A percentile compares a stretch with the other conserved stretches of the same genome.
phyloP scores from a whole-genome alignment of 164 flowering plant species.

The Magnolia kwangsiensis region DNA sequence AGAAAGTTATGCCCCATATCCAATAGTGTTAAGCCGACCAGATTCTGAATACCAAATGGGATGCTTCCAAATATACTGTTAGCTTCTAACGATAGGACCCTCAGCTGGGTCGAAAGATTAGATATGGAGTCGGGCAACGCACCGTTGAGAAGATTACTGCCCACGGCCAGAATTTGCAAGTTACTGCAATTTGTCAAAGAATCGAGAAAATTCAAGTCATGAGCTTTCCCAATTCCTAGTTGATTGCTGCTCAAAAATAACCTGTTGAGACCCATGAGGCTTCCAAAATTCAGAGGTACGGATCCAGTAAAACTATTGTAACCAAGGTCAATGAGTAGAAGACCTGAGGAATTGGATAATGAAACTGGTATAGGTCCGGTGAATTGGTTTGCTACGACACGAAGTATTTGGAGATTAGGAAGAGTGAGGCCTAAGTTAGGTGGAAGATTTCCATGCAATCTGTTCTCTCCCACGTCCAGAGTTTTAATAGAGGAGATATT shows the following conservation, averaged over 20 bases:
- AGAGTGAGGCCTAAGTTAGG: constrained; percentile 3
- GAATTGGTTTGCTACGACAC: constrained; percentile 5
- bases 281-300: constrained; percentile 10
- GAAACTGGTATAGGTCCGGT: constrained; percentile 18
- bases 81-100: no score
- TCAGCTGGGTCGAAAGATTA: constrained; percentile 10
- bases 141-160: constrained; percentile 9
- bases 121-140: constrained; percentile 12
- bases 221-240: constrained; percentile 2
- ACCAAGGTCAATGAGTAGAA: constrained; percentile 7
- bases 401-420: constrained; percentile 8
- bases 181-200: constrained; percentile 7
- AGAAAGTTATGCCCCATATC: neutral
- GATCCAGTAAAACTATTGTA: constrained; percentile 8
- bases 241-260: neutral
- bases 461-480: neutral
- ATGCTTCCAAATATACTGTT: constrained; percentile 9
- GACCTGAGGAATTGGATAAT: constrained; percentile 10
- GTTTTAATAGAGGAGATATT: no score
- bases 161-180: constrained; percentile 4
- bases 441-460: constrained; percentile 12
- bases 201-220: constrained; percentile 8
- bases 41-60: constrained; percentile 12
- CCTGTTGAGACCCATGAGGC: neutral
- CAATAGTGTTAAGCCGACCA: neutral